These are phyloP conservation scores for Termitomyces sp. DNA, from an alignment of 768 basidiomycete genomes.

Conservation along the genomic window DNA sequence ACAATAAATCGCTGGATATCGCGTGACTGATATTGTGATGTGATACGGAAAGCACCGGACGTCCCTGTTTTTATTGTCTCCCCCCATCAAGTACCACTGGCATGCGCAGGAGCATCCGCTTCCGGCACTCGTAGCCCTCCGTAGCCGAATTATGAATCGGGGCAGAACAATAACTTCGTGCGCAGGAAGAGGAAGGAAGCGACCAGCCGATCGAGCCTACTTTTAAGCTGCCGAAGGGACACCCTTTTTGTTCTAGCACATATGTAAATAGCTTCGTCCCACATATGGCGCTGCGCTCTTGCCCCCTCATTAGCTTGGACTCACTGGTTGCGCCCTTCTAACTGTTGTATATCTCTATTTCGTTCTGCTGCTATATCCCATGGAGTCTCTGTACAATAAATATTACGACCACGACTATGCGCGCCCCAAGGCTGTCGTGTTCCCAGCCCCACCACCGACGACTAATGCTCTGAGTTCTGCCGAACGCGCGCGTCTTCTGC, in stretches of 20 bases:
- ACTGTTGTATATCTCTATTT: background rate
- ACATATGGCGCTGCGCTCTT: background rate
- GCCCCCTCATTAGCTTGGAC: constrained; percentile 1
- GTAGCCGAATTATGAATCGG: background rate
- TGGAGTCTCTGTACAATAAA: constrained; percentile 1
- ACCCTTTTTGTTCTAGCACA: constrained; percentile 1
- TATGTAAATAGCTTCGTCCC: constrained; percentile 3
- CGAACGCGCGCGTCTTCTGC: constrained; percentile 52
- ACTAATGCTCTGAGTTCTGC: constrained; percentile 45
- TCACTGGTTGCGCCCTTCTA: constrained; percentile 3
- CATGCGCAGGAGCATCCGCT: background rate
- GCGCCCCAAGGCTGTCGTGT: constrained; percentile 21
- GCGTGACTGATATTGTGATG: background rate
- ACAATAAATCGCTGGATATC: background rate
- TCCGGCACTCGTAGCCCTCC: background rate
- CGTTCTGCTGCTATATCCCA: background rate
- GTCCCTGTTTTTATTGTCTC: background rate
- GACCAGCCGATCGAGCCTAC: constrained; percentile 5
- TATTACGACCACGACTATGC: background rate
- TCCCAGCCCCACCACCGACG: constrained; percentile 51
- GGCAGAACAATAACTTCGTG: constrained; percentile 7
- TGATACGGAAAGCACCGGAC: no score
- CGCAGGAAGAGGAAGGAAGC: background rate
- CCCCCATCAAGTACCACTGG: background rate
- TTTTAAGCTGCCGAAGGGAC: background rate